Percentiles rank a stretch among this genome's conserved stretches.
Evolutionary conservation across 1,284 basidiomycete genomes (phyloP).

Genomic region (Leccinum subrobustum): DNA sequence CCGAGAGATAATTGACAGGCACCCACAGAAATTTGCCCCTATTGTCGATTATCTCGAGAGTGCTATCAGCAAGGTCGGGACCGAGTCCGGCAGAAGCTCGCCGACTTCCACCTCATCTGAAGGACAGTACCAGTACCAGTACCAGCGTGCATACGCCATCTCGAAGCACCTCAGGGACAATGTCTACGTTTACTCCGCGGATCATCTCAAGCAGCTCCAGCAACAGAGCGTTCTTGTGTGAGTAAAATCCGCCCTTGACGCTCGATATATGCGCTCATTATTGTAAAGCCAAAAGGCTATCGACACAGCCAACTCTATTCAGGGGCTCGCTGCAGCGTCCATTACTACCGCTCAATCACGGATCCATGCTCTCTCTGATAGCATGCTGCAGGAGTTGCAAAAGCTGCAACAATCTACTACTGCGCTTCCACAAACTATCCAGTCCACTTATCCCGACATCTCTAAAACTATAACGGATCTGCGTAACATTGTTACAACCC

Average conservation of each 20-base stretch:
- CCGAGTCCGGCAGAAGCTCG: constrained; percentile 42
- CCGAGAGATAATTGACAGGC: constrained; percentile 13
- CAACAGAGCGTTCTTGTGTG: constrained; percentile 66
- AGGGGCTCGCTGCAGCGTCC: constrained; percentile 54
- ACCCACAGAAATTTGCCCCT: constrained; percentile 60
- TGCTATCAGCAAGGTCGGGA: constrained; percentile 54
- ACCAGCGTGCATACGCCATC: constrained; percentile 67
- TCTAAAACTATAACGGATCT: constrained; percentile 51
- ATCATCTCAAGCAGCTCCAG: constrained; percentile 70
- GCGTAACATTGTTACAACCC: constrained; percentile 46
- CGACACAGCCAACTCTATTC: constrained; percentile 64
- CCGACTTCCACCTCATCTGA: constrained; percentile 34
- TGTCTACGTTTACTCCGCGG: constrained; percentile 61
- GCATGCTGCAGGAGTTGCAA: constrained; percentile 62
- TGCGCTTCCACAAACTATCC: constrained; percentile 54
- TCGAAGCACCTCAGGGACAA: constrained; percentile 62
- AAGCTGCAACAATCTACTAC: constrained; percentile 61
- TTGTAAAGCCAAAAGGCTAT: constrained; percentile 60
- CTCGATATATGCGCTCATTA: constrained; percentile 10
- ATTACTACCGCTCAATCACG: constrained; percentile 49
- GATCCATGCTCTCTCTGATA: constrained; percentile 58
- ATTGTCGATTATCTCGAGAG: constrained; percentile 69
- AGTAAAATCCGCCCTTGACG: constrained; percentile 25
- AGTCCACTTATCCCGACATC: constrained; percentile 51
- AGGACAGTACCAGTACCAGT: constrained; percentile 58